Base-by-base conservation (phyloP, 352 stramenopile genomes). In the Phytophthora foliorum region DNA sequence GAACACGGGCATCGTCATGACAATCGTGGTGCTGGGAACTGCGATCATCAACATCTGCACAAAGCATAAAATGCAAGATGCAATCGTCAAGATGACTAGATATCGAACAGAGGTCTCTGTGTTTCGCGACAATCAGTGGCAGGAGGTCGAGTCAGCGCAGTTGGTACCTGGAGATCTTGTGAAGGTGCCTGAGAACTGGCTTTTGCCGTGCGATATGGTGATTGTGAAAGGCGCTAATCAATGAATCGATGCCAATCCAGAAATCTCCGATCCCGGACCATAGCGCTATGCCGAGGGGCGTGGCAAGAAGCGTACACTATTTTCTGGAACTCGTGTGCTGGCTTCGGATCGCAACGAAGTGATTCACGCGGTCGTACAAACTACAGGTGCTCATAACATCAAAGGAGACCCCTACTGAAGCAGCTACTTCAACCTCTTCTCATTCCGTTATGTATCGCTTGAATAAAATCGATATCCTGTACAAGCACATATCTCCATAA, bases 261-360 rank as follows among this genome's bases (percentile, higher is more conserved):
- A 97, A 96, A 63, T 80, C 62, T 13, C 50, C 85, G 1, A 74
- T 94, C 31, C 78, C 88, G 3, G 69, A 78, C 21, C 68, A 69
- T 21, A 58, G 70, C 24, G 38, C 50, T 24, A 69, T 22, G 29
- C 68, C 1, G 53, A 82, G 29, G 50, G 56, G 1, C 78, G 80
- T 50, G 56, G 56, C 21, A 92, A 92, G 57, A 85, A 83, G 42
- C 77, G 92, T 61, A 96, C 87, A 11, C 68, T 97, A 0, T 96
- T 86, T 46, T 87, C 88, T 21, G 90, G 90, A 8, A 93, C 86
- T 9, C 82, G 72, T 1, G 80, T 92, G 5, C 63, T 83, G 0
- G 77, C 72, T 46, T 86, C 72, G 2, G 75, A 75, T 17, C 55
- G 50, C 6, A 89, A 70, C 39, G 69, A 78, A 29, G 80, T 76